Percentiles rank a stretch among this genome's conserved stretches.
Conservation (phyloP, 495 filamentous ascomycete species). For the Xylaria longipes region DNA sequence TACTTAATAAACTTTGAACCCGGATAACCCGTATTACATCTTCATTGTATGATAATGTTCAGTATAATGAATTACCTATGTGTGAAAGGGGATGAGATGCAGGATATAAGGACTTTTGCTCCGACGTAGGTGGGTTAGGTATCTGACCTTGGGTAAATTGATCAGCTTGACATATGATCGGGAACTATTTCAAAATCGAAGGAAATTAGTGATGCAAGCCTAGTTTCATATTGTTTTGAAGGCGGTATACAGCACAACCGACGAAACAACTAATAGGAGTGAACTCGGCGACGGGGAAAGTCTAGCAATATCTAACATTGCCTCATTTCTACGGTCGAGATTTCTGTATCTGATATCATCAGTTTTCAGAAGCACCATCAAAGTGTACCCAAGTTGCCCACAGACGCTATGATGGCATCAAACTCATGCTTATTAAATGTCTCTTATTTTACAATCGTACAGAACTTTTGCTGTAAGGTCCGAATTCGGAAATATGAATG, state of each 20-base stretch:
- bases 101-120: background rate
- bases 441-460: constrained; percentile 1
- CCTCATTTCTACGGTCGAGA: background rate
- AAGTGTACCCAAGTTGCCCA: too few species aligned
- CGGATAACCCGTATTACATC: background rate
- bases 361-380: background rate
- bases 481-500: background rate
- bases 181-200: too few species aligned
- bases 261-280: background rate
- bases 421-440: constrained; percentile 13
- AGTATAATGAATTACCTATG: background rate
- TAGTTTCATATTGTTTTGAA: too few species aligned
- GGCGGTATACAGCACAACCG: too few species aligned
- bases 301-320: background rate
- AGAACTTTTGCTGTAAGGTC: background rate
- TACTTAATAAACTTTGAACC: background rate
- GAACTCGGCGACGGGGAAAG: background rate
- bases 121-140: too few species aligned
- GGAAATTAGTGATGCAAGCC: too few species aligned
- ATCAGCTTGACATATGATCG: too few species aligned
- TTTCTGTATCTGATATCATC: background rate
- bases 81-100: background rate
- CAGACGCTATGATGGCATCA: background rate
- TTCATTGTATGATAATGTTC: background rate
- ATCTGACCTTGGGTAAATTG: too few species aligned